phyloP scores from a whole-genome alignment of 345 rosid genomes.

The Bretschneidera sinensis region DNA sequence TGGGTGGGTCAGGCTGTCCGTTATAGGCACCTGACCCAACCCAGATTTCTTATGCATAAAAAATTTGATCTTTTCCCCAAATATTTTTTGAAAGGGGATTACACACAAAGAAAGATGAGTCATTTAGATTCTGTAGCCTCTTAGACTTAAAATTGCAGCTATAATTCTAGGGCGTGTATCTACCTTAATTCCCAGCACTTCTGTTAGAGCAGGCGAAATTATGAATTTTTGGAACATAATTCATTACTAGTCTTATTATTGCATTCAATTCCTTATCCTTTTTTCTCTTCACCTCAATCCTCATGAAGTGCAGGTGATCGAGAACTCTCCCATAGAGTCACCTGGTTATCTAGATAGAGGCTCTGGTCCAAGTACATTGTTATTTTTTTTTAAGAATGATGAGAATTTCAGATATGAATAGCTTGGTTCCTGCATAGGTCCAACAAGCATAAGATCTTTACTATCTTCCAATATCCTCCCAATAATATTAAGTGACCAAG shows the following conservation, averaged over 20 bases:
- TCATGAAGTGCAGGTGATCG: constrained; percentile 50
- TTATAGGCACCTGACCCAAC: too few relatives aligned
- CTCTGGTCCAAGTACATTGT: constrained; percentile 54
- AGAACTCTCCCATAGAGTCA: constrained; percentile 52
- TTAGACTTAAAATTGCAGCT: constrained; percentile 46
- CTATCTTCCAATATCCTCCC: constrained; percentile 60
- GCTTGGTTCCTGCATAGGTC: constrained; percentile 24
- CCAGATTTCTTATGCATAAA: constrained; percentile 37
- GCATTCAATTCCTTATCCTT: constrained; percentile 56
- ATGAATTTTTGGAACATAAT: constrained; percentile 48
- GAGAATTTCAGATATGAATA: constrained; percentile 41
- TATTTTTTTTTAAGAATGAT: constrained; percentile 48
- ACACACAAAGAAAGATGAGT: constrained; percentile 42
- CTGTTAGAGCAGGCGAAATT: constrained; percentile 44
- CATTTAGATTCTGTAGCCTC: constrained; percentile 44
- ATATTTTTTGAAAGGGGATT: constrained; percentile 49
- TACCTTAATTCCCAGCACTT: constrained; percentile 49
- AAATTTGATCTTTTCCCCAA: constrained; percentile 53
- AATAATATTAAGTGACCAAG: constrained; percentile 56
- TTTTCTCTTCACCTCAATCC: constrained; percentile 63
- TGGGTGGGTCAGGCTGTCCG: too few relatives aligned
- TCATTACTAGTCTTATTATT: constrained; percentile 50
- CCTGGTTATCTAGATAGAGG: constrained; percentile 52
- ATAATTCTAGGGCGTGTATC: constrained; percentile 46
- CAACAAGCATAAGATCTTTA: constrained; percentile 46